Evolutionary conservation across 1,139 yeast species (phyloP).

Genomic region (Taphrina sp.): DNA sequence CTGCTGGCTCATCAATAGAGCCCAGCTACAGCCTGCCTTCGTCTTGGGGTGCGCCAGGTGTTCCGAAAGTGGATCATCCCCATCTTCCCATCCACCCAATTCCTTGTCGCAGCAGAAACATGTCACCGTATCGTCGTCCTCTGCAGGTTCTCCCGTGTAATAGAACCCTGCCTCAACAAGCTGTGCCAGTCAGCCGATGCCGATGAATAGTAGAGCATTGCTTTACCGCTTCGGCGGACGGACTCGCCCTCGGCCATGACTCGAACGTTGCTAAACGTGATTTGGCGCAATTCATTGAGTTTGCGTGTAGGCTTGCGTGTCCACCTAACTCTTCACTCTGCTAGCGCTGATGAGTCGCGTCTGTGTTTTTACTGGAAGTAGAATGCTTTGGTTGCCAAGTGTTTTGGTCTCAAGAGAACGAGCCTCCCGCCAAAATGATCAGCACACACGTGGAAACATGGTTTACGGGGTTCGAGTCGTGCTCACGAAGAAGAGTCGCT

Average conservation of each 20-base stretch:
- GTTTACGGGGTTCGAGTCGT: too few species aligned
- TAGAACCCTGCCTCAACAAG: constrained; percentile 70
- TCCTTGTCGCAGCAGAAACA: constrained; percentile 60
- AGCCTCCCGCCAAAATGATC: too few species aligned
- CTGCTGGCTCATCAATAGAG: constrained; percentile 20
- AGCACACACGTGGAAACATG: too few species aligned
- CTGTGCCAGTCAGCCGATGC: constrained; percentile 5
- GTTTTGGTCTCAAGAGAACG: neutral
- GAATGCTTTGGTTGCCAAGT: neutral
- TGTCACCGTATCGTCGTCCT: constrained; percentile 52
- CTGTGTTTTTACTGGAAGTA: too few species aligned
- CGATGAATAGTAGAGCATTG: too few species aligned
- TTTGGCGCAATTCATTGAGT: constrained; percentile 9
- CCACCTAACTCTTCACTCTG: too few species aligned
- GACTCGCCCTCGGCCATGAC: constrained; percentile 8
- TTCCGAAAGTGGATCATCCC: constrained; percentile 46
- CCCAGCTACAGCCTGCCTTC: constrained; percentile 21
- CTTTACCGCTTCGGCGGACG: neutral
- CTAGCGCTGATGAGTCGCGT: neutral
- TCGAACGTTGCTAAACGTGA: constrained; percentile 10
- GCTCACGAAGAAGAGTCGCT: too few species aligned
- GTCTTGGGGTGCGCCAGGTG: constrained; percentile 51
- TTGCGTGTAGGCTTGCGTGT: neutral
- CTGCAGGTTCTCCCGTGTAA: constrained; percentile 46
- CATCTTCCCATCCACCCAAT: constrained; percentile 46